These are phyloP conservation scores for Eutypa lata DNA, from an alignment of 2,329 filamentous ascomycete genomes.

Conservation along the genomic window DNA sequence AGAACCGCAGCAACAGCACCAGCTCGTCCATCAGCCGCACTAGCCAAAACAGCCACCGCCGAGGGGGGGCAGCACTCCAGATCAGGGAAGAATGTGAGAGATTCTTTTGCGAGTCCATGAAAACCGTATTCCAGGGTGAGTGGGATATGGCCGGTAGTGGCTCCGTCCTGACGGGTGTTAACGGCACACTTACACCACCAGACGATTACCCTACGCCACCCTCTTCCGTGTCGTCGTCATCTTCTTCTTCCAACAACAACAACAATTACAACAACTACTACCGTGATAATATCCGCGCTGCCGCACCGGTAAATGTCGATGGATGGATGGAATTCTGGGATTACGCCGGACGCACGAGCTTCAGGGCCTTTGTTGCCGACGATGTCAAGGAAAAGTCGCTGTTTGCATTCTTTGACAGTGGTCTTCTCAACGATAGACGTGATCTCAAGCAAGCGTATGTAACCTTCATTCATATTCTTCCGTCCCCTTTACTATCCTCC, in stretches of 20 bases:
- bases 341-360: constrained; percentile 78
- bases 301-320: constrained; percentile 36
- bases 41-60: constrained; percentile 64
- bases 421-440: constrained; percentile 56
- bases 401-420: constrained; percentile 81
- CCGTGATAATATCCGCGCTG: too few relatives aligned
- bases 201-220: constrained; percentile 40
- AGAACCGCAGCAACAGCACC: constrained; percentile 33
- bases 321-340: constrained; percentile 81
- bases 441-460: constrained; percentile 85
- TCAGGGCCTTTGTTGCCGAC: constrained; percentile 79
- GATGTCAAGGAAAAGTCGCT: constrained; percentile 68
- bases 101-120: constrained; percentile 98
- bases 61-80: constrained; percentile 91
- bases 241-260: constrained; percentile 23
- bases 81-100: constrained; percentile 99
- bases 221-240: constrained; percentile 19
- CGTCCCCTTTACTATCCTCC: constrained; percentile 15
- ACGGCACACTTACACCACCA: constrained; percentile 46
- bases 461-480: too few relatives aligned
- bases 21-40: constrained; percentile 37
- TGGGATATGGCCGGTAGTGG: constrained; percentile 71
- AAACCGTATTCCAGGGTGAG: constrained; percentile 94
- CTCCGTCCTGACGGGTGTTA: constrained; percentile 84
- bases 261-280: neutral